Conservation (phyloP, 208 protist genomes). For the Crithidia fasciculata region DNA sequence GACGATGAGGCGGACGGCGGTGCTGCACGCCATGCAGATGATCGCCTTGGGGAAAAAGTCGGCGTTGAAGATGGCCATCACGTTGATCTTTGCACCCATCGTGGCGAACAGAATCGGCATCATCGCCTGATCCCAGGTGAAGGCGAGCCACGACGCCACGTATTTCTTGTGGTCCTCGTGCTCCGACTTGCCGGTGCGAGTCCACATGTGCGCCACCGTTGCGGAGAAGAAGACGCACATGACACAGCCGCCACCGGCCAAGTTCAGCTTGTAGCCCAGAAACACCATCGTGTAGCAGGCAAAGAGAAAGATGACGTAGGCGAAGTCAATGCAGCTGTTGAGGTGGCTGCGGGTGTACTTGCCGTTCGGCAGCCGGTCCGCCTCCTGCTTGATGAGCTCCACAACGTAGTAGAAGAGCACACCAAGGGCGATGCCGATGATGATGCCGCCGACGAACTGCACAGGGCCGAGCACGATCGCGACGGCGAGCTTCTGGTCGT, state of each 20-base stretch:
- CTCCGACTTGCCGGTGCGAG: slow-evolving; percentile 44
- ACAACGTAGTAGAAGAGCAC: slow-evolving; percentile 73
- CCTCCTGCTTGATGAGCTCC: slow-evolving; percentile 77
- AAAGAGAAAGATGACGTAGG: slow-evolving; percentile 59
- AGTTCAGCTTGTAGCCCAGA: slow-evolving; percentile 58
- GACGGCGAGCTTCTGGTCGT: slow-evolving; percentile 52
- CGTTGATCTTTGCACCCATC: slow-evolving; percentile 74
- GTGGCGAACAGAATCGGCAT: slow-evolving; percentile 77
- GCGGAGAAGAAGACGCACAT: slow-evolving; percentile 79
- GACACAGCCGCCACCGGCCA: slow-evolving; percentile 73
- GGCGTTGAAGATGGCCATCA: slow-evolving; percentile 66
- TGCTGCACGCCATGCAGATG: slow-evolving; percentile 63
- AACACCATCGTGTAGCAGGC: slow-evolving; percentile 70
- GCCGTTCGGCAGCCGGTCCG: slow-evolving; percentile 67
- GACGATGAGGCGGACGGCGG: slow-evolving; percentile 53
- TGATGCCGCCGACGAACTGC: slow-evolving; percentile 70
- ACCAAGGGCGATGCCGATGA: slow-evolving; percentile 66
- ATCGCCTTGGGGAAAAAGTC: slow-evolving; percentile 77
- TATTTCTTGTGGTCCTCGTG: slow-evolving; percentile 75
- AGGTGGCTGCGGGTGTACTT: slow-evolving; percentile 68
- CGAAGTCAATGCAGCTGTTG: slow-evolving; percentile 57
- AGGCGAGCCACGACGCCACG: slow-evolving; percentile 64
- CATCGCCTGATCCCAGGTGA: slow-evolving; percentile 76
- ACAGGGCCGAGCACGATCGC: slow-evolving; percentile 69
- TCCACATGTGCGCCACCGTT: slow-evolving; percentile 78